These are phyloP conservation scores for Penicillium freii DNA, from an alignment of 2,329 filamentous ascomycete genomes.

Conservation along the genomic window DNA sequence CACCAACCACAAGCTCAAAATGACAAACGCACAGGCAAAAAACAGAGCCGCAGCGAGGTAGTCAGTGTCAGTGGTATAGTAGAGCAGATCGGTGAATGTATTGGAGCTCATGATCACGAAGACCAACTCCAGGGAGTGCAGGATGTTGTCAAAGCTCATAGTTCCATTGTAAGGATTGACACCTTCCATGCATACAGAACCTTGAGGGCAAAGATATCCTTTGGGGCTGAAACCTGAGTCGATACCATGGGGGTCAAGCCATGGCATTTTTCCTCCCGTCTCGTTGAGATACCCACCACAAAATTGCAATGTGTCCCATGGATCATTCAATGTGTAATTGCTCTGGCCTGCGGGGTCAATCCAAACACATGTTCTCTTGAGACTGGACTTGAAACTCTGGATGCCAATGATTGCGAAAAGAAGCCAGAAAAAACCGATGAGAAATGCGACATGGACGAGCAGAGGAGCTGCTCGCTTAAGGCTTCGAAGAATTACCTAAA, in stretches of 20 bases:
- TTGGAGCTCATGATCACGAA: constrained; percentile 99
- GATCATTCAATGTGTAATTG: constrained; percentile 45
- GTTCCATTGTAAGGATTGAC: constrained; percentile 78
- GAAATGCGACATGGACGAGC: constrained; percentile 86
- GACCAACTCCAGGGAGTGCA: constrained; percentile 86
- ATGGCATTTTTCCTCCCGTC: constrained; percentile 61
- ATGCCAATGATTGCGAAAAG: constrained; percentile 95
- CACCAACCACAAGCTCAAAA: constrained; percentile 94
- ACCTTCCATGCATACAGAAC: constrained; percentile 79
- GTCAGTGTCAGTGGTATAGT: constrained; percentile 87
- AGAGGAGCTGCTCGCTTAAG: constrained; percentile 92
- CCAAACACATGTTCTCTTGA: constrained; percentile 77
- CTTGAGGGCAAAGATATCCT: constrained; percentile 81
- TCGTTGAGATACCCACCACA: constrained; percentile 77
- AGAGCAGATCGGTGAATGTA: constrained; percentile 92
- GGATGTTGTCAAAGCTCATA: constrained; percentile 91
- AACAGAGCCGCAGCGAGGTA: constrained; percentile 83
- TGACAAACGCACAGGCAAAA: constrained; percentile 70
- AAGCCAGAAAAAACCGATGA: constrained; percentile 97
- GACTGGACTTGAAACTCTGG: constrained; percentile 88
- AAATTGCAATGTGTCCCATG: constrained; percentile 67
- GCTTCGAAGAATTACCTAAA: constrained; percentile 84
- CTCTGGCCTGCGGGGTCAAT: constrained; percentile 55
- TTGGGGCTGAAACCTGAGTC: constrained; percentile 59
- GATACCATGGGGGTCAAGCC: constrained; percentile 60